A percentile compares a stretch with the other conserved stretches of the same genome.
These are phyloP conservation scores for Sugiyamaella novakii DNA, from an alignment of 1,139 yeast species.

Conservation along the genomic window DNA sequence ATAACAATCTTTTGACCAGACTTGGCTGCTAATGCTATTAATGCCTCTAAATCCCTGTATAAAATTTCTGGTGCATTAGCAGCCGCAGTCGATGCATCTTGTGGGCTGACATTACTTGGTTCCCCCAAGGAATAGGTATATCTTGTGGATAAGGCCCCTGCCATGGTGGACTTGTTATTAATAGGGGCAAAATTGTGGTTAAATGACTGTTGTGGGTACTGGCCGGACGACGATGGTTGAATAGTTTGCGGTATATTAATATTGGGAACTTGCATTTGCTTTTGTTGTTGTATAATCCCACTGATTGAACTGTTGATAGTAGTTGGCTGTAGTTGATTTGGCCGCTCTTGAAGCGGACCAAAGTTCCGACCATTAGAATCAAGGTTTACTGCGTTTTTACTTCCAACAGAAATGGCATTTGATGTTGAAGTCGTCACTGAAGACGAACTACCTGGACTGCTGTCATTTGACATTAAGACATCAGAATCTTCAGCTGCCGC, in stretches of 20 bases:
- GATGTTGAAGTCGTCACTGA: slow-evolving; percentile 14
- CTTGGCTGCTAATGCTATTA: slow-evolving; percentile 59
- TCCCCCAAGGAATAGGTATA: slow-evolving; percentile 19
- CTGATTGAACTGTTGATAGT: neutral
- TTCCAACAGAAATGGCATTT: neutral
- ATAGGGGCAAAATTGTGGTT: neutral
- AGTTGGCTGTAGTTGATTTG: slow-evolving; percentile 16
- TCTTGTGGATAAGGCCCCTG: slow-evolving; percentile 4
- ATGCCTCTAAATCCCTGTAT: slow-evolving; percentile 33
- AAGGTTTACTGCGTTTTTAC: neutral
- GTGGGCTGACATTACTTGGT: slow-evolving; percentile 12
- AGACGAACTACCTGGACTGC: slow-evolving; percentile 15
- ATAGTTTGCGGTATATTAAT: slow-evolving; percentile 17
- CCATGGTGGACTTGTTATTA: neutral
- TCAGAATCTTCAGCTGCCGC: slow-evolving; percentile 6
- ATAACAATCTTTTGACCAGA: slow-evolving; percentile 65
- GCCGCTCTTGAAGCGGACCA: slow-evolving; percentile 11
- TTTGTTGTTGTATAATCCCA: neutral
- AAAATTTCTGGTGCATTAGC: slow-evolving; percentile 20
- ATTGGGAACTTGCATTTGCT: neutral
- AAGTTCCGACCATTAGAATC: too few relatives aligned
- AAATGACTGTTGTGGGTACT: slow-evolving; percentile 9
- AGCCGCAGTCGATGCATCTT: slow-evolving; percentile 4
- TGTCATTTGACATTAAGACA: slow-evolving; percentile 9
- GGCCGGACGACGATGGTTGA: neutral